Evolutionary conservation across 306 rosid species (phyloP), one percentile per base, ranked within the genome.

Genomic region (Castanea sativa): DNA sequence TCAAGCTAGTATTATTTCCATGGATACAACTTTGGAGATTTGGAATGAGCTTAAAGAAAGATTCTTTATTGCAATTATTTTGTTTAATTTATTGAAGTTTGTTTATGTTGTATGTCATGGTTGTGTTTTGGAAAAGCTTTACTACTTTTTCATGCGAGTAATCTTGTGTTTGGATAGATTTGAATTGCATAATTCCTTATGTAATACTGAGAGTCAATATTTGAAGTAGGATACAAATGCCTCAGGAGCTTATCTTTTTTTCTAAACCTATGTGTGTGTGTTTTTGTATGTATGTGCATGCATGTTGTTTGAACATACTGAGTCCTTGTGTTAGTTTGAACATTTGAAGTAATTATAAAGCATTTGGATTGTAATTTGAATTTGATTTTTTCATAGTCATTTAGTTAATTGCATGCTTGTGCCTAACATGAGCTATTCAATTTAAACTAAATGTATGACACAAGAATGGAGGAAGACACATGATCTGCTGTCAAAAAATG

Each of bases 51-150:
- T 38, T 38, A 38, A 2, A 38, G 10, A 38, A 38, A 38, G 2
- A 38, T 38, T 6, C 10, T 38, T 1, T 6, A 38, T 6, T 0
- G 0, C 0, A 7, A 0, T 33, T 35, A 35, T 8, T 41, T 3
- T 41, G 0, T 41, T 38, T 8, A 7, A 41, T 41, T 41, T 41
- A 41, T 8, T 41, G 45, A 8, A 41, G 45, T 41, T 41, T 41
- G 2, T 41, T 41, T 41, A 41, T 41, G 45, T 41, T 41, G 11
- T 41, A 41, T 41, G 45, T 41, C 45, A 7, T 41, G 11, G 45
- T 41, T 41, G 3, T 41, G 45, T 41, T 41, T 41, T 2, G 3
- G 45, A 7, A 8, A 8, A 41, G 2, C 3, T 41, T 41, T 41
- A 7, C 11, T 7, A 41, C 11, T 41, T 41, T 41, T 41, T 41